phyloP scores from a whole-genome alignment of 768 basidiomycete genomes.

The Gelatoporia subvermispora region DNA sequence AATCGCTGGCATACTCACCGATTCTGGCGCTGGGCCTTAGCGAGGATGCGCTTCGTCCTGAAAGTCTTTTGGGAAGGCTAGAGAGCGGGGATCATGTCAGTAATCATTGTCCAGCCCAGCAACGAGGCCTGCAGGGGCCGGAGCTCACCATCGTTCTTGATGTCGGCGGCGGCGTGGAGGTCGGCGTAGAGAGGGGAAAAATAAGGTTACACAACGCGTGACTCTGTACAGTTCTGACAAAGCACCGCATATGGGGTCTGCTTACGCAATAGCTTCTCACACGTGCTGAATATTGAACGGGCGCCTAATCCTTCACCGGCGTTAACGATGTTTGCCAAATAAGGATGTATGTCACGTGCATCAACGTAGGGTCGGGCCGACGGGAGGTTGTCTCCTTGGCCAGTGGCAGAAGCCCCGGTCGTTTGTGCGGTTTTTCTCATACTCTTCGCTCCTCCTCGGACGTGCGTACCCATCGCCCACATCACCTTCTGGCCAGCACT shows the following conservation, averaged over 20 bases:
- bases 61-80: constrained; percentile 99
- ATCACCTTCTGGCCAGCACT: no score
- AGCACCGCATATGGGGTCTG: constrained; percentile 9
- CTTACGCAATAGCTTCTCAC: no score
- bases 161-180: constrained; percentile 22
- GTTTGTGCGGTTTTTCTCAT: no score
- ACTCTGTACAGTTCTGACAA: constrained; percentile 31
- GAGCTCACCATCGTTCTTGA: constrained; percentile 27
- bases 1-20: constrained; percentile 43
- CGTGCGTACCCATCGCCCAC: no score
- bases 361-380: no score
- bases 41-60: constrained; percentile 94
- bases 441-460: no score
- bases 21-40: constrained; percentile 95
- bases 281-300: no score
- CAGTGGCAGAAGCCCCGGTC: no score
- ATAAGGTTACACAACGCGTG: constrained; percentile 21
- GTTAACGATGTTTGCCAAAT: no score
- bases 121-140: neutral
- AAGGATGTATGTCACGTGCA: no score
- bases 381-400: no score
- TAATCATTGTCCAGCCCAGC: constrained; percentile 13
- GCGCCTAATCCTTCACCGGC: no score
- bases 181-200: constrained; percentile 21
- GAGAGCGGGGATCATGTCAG: constrained; percentile 39